Conservation (phyloP, 495 filamentous ascomycete species). For the Penicillium longicatenatum region DNA sequence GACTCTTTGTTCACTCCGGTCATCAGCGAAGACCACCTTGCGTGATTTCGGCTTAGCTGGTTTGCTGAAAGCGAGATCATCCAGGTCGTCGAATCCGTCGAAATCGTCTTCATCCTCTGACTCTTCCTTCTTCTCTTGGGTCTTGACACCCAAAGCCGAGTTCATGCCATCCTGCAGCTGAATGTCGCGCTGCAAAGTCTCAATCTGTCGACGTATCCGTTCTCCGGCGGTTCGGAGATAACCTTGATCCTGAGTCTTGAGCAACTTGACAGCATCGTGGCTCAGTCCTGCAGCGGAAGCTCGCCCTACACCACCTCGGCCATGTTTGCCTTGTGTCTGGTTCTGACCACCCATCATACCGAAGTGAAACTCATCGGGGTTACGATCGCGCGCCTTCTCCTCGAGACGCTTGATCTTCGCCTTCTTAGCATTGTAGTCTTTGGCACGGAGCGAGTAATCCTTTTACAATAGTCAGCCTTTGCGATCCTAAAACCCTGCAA, state of each 20-base stretch:
- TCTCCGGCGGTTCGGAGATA: conserved; percentile 75
- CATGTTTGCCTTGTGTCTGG: conserved; percentile 60
- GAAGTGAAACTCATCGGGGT: conserved; percentile 96
- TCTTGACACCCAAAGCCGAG: conserved; percentile 29
- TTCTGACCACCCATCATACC: conserved; percentile 70
- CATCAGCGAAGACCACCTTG: conserved; percentile 61
- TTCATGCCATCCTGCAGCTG: conserved; percentile 41
- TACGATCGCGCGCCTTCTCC: conserved; percentile 80
- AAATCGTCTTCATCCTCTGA: conserved; percentile 18
- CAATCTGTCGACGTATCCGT: conserved; percentile 58
- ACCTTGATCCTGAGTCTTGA: conserved; percentile 95
- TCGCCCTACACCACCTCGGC: conserved; percentile 44
- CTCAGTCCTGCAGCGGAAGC: conserved; percentile 49
- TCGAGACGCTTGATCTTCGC: conserved; percentile 73
- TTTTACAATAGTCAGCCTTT: conserved; percentile 34
- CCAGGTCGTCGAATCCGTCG: conserved; percentile 31
- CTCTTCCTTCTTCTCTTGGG: conserved; percentile 27
- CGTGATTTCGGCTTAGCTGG: conserved; percentile 30
- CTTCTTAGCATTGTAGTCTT: conserved; percentile 87
- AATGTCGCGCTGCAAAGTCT: conserved; percentile 58
- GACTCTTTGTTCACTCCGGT: conserved; percentile 49
- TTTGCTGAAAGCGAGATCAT: conserved; percentile 28
- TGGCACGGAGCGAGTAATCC: conserved; percentile 91
- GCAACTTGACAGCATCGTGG: conserved; percentile 73
- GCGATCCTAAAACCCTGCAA: background rate